These are phyloP conservation scores for Entomortierella parvispora DNA, from an alignment of 192 early-diverging fungal genomes.

Conservation along the genomic window DNA sequence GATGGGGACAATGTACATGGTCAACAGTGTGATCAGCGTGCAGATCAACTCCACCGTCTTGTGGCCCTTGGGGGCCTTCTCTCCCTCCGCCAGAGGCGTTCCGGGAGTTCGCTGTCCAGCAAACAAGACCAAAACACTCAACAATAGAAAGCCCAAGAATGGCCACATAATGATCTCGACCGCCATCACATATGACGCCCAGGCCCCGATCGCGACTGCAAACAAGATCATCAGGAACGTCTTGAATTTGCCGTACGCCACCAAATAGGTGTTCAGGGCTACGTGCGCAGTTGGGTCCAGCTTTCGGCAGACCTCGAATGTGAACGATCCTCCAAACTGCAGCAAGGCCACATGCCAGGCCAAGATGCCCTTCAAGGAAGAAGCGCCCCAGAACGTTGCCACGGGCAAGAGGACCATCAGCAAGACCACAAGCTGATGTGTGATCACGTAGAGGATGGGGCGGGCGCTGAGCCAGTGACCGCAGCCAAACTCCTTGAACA, in stretches of 20 bases:
- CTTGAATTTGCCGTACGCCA: slow-evolving; percentile 45
- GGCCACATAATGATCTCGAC: slow-evolving; percentile 53
- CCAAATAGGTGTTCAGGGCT: slow-evolving; percentile 37
- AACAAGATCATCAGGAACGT: slow-evolving; percentile 46
- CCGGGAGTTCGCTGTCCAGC: slow-evolving; percentile 29
- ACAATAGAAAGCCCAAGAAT: slow-evolving; percentile 43
- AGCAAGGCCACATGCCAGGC: slow-evolving; percentile 42
- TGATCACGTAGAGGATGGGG: slow-evolving; percentile 46
- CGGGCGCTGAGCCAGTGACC: slow-evolving; percentile 51
- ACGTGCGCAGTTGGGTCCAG: slow-evolving; percentile 46
- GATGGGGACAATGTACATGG: slow-evolving; percentile 51
- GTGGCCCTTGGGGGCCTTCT: slow-evolving; percentile 36
- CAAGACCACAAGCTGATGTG: slow-evolving; percentile 41
- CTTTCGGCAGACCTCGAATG: slow-evolving; percentile 48
- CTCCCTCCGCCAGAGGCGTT: slow-evolving; percentile 30
- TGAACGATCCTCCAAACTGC: slow-evolving; percentile 47
- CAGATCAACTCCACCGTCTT: slow-evolving; percentile 45
- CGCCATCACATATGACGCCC: slow-evolving; percentile 48
- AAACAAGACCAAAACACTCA: slow-evolving; percentile 34
- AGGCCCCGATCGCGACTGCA: slow-evolving; percentile 30
- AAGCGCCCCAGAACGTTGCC: slow-evolving; percentile 39
- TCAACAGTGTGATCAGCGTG: slow-evolving; percentile 42
- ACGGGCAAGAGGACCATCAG: slow-evolving; percentile 50
- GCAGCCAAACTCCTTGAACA: slow-evolving; percentile 53
- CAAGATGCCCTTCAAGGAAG: slow-evolving; percentile 29